These are phyloP conservation scores for Aspergillus sp. DNA, from an alignment of 2,329 filamentous ascomycete genomes.

Conservation along the genomic window DNA sequence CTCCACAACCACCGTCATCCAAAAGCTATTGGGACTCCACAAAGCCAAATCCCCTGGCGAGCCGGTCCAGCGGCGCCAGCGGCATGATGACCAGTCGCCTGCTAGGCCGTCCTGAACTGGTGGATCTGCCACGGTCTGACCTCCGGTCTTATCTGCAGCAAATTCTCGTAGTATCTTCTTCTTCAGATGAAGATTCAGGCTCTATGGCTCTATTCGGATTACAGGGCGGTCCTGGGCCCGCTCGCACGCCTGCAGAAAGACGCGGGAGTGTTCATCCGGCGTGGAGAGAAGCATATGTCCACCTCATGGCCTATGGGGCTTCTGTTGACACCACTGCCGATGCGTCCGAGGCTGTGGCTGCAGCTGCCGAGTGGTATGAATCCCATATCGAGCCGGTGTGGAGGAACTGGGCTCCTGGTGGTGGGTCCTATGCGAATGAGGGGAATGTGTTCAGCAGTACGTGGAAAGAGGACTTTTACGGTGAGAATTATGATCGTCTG, in stretches of 20 bases:
- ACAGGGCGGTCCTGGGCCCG: not conserved
- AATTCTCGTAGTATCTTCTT: not conserved
- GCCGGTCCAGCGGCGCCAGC: constrained; percentile 28
- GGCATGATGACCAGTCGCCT: constrained; percentile 36
- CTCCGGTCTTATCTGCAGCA: constrained; percentile 1
- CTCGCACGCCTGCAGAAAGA: not conserved
- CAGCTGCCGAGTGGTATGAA: constrained; percentile 12
- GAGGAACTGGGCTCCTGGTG: constrained; percentile 24
- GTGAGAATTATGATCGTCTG: constrained; percentile 27
- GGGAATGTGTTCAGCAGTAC: constrained; percentile 16
- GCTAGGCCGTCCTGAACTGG: constrained; percentile 32
- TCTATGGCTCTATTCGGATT: not conserved
- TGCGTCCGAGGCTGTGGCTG: not conserved
- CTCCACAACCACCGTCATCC: not conserved
- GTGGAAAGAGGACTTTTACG: constrained; percentile 27
- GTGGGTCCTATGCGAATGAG: constrained; percentile 28
- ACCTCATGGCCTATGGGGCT: not conserved
- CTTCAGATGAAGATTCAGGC: fast-evolving
- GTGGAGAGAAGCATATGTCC: not conserved
- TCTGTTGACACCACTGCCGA: not conserved
- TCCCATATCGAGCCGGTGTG: constrained; percentile 21
- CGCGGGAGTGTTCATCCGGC: not conserved
- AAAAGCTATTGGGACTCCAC: constrained; percentile 4
- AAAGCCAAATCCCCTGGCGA: constrained; percentile 23
- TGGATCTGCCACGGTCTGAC: constrained; percentile 13